These are phyloP conservation scores for Scleroderma citrinum DNA, from an alignment of 768 basidiomycete species.

Conservation along the genomic window DNA sequence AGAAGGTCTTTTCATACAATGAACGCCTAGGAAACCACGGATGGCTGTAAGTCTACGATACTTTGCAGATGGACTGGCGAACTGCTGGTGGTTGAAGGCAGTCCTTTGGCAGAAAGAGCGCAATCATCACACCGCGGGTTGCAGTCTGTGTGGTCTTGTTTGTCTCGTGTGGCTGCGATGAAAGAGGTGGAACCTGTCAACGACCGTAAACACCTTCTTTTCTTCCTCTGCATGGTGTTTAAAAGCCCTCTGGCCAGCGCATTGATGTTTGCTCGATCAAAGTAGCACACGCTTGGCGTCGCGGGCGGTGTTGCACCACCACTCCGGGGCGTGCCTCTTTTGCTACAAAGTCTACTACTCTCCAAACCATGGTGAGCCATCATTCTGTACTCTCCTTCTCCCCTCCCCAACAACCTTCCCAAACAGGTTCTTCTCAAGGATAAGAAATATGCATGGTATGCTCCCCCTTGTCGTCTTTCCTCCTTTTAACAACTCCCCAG, in stretches of 20 bases:
- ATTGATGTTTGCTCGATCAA: constrained; percentile 27
- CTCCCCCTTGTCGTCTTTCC: constrained; percentile 2
- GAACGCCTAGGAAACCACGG: too few relatives aligned
- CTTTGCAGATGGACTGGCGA: too few relatives aligned
- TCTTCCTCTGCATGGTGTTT: constrained; percentile 39
- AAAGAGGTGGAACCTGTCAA: constrained; percentile 39
- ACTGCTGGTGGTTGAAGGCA: too few relatives aligned
- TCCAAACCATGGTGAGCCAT: constrained; percentile 40
- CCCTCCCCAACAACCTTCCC: not conserved
- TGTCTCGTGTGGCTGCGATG: constrained; percentile 23
- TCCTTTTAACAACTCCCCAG: constrained; percentile 32
- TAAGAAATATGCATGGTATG: constrained; percentile 82
- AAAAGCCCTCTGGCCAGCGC: constrained; percentile 31
- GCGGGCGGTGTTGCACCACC: constrained; percentile 48
- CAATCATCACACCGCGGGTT: constrained; percentile 7
- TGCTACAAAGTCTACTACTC: constrained; percentile 10
- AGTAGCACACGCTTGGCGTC: constrained; percentile 53
- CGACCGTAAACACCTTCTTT: constrained; percentile 44
- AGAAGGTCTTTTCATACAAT: too few relatives aligned
- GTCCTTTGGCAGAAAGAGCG: constrained; percentile 29
- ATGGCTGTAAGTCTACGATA: too few relatives aligned
- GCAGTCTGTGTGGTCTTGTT: constrained; percentile 18
- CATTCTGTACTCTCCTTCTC: not conserved
- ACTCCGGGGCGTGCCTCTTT: constrained; percentile 23
- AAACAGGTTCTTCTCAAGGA: constrained; percentile 62